phyloP scores from a whole-genome alignment of 2,329 filamentous ascomycete species.

The Ophiostoma sp. region DNA sequence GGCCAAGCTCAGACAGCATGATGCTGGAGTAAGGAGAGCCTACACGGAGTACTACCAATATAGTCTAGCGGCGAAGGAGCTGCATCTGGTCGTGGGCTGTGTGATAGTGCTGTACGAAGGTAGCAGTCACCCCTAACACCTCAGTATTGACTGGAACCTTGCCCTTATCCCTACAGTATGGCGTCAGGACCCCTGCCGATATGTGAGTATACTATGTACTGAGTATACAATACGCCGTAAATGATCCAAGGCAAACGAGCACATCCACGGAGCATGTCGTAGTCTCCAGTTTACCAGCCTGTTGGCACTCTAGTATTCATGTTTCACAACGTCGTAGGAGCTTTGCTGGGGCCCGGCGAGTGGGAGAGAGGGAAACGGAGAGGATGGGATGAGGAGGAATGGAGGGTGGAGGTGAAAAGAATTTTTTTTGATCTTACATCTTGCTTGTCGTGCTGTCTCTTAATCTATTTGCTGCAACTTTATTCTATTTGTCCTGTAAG shows the following conservation, averaged over 20 bases:
- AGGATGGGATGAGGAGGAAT: slow-evolving; percentile 5
- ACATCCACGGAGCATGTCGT: slow-evolving; percentile 8
- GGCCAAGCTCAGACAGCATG: not conserved
- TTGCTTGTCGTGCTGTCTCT: not conserved
- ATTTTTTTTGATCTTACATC: not conserved
- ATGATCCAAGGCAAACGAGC: slow-evolving; percentile 3
- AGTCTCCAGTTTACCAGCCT: slow-evolving; percentile 18
- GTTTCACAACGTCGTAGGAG: slow-evolving; percentile 17
- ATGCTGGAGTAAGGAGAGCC: not conserved
- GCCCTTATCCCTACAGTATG: not conserved
- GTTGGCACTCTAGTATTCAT: slow-evolving; percentile 16
- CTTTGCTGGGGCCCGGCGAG: not conserved
- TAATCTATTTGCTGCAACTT: not conserved
- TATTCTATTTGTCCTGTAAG: not conserved
- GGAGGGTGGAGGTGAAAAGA: not conserved
- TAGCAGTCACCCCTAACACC: too few species aligned
- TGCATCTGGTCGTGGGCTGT: not conserved
- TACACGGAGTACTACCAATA: not conserved
- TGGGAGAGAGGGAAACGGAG: not conserved
- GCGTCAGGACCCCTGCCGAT: slow-evolving; percentile 9
- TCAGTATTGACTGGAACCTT: not conserved
- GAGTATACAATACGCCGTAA: not conserved
- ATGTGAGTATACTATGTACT: not conserved
- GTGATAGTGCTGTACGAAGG: too few species aligned
- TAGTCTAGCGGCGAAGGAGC: not conserved